phyloP scores from a whole-genome alignment of 2,329 filamentous ascomycete genomes.

The Curvularia hawaiiensis region DNA sequence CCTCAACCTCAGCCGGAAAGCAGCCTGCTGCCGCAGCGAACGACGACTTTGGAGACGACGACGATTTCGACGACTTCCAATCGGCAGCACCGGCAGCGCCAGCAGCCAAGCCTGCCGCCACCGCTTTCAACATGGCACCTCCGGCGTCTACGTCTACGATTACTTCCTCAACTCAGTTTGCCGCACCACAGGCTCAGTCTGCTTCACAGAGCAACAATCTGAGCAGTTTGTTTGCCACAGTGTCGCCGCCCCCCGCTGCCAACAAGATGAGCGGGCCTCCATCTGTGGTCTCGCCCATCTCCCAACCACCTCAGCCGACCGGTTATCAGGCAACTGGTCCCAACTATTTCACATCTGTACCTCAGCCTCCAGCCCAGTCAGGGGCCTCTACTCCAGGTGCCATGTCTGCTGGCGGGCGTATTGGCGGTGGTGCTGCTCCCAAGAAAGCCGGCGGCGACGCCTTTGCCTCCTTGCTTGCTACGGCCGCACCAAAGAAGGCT shows the following conservation, averaged over 20 bases:
- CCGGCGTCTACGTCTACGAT: slow-evolving; percentile 54
- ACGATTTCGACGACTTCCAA: slow-evolving; percentile 98
- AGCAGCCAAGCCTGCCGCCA: slow-evolving; percentile 48
- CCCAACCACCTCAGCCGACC: slow-evolving; percentile 60
- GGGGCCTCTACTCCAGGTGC: slow-evolving; percentile 49
- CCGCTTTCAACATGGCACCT: slow-evolving; percentile 49
- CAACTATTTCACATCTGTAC: slow-evolving; percentile 93
- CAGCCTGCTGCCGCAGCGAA: slow-evolving; percentile 47
- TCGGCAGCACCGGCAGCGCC: slow-evolving; percentile 66
- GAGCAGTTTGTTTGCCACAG: slow-evolving; percentile 80
- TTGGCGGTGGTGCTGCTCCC: slow-evolving; percentile 47
- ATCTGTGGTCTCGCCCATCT: slow-evolving; percentile 45
- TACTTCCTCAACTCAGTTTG: slow-evolving; percentile 71
- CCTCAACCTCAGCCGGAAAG: slow-evolving; percentile 53
- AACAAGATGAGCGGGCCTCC: slow-evolving; percentile 61
- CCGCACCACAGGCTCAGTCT: slow-evolving; percentile 83
- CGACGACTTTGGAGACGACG: slow-evolving; percentile 66
- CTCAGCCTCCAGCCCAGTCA: slow-evolving; percentile 44
- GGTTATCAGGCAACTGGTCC: slow-evolving; percentile 79
- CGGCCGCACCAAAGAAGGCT: slow-evolving; percentile 75
- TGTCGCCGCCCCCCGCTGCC: slow-evolving; percentile 67
- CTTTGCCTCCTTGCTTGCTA: slow-evolving; percentile 87
- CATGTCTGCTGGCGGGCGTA: slow-evolving; percentile 40
- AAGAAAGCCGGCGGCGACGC: slow-evolving; percentile 73
- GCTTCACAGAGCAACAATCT: slow-evolving; percentile 80